Conservation (phyloP, 2,329 filamentous ascomycete species). For the Penicillium sp. region DNA sequence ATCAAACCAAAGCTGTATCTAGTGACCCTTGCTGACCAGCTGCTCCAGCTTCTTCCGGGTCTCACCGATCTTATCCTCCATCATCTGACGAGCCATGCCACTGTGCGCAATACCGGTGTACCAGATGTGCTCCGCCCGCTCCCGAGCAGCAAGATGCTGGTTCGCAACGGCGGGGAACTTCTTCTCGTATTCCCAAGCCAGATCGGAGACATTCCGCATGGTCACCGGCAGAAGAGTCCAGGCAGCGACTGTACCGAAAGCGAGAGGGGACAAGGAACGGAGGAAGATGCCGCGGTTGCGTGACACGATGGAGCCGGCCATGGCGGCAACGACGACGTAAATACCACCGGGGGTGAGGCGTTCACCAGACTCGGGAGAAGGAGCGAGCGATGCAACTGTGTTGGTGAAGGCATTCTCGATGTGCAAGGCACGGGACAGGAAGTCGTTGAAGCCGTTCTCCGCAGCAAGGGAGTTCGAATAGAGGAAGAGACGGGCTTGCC, state of each 20-base stretch:
- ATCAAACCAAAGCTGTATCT: constrained; percentile 31
- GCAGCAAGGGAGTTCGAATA: constrained; percentile 70
- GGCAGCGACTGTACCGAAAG: constrained; percentile 77
- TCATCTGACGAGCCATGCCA: constrained; percentile 66
- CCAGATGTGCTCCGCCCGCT: constrained; percentile 67
- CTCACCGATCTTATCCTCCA: constrained; percentile 76
- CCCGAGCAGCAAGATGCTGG: constrained; percentile 70
- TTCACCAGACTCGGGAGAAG: constrained; percentile 80
- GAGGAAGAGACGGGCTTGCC: constrained; percentile 74
- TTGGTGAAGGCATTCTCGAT: constrained; percentile 87
- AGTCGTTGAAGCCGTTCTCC: constrained; percentile 79
- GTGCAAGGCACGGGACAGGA: constrained; percentile 75
- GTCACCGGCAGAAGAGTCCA: constrained; percentile 86
- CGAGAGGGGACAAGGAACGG: constrained; percentile 71
- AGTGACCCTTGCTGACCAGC: constrained; percentile 90
- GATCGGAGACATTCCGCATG: constrained; percentile 80
- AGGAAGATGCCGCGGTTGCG: constrained; percentile 84
- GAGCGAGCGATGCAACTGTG: constrained; percentile 85
- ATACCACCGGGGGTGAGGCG: constrained; percentile 83
- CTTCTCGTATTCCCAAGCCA: constrained; percentile 92
- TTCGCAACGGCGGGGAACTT: constrained; percentile 79
- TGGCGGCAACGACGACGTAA: constrained; percentile 89
- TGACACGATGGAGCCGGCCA: constrained; percentile 90
- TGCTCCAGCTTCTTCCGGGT: constrained; percentile 76
- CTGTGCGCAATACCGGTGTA: constrained; percentile 73